These are phyloP conservation scores for Cephaloascus albidus DNA, from an alignment of 805 yeast species.

Conservation along the genomic window DNA sequence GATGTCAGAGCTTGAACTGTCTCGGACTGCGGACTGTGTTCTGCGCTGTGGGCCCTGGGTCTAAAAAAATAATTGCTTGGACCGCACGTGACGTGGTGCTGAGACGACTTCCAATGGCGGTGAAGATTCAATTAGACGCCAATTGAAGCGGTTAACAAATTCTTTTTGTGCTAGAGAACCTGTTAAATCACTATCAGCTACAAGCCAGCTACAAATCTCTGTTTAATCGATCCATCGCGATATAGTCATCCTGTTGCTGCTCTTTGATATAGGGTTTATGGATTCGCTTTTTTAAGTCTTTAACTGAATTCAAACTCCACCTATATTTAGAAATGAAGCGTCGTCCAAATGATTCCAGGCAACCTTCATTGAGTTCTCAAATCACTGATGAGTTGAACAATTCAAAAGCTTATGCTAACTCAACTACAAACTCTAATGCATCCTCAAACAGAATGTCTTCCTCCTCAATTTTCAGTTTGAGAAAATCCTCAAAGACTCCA, in stretches of 20 bases:
- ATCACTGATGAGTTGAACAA: constrained; percentile 16
- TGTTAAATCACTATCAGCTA: too few species aligned
- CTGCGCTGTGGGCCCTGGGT: too few species aligned
- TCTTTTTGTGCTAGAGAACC: neutral
- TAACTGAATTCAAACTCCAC: neutral
- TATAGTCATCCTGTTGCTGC: too few species aligned
- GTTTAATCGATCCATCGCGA: too few species aligned
- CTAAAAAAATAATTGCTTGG: too few species aligned
- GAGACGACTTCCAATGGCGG: neutral
- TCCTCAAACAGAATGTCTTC: constrained; percentile 17
- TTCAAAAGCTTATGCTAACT: constrained; percentile 17
- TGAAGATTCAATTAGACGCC: neutral
- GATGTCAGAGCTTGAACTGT: too few species aligned
- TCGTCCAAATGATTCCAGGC: neutral
- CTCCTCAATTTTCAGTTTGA: constrained; percentile 25
- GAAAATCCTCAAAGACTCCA: constrained; percentile 13
- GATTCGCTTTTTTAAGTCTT: neutral
- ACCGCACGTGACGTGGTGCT: neutral
- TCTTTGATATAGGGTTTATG: neutral
- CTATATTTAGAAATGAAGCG: constrained; percentile 1
- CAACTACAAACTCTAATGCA: constrained; percentile 4
- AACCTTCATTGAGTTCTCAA: constrained; percentile 7
- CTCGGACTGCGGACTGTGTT: too few species aligned
- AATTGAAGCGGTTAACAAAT: neutral
- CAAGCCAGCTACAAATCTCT: too few species aligned